phyloP scores from a whole-genome alignment of 2,329 filamentous ascomycete species.

The Fusarium sp. region DNA sequence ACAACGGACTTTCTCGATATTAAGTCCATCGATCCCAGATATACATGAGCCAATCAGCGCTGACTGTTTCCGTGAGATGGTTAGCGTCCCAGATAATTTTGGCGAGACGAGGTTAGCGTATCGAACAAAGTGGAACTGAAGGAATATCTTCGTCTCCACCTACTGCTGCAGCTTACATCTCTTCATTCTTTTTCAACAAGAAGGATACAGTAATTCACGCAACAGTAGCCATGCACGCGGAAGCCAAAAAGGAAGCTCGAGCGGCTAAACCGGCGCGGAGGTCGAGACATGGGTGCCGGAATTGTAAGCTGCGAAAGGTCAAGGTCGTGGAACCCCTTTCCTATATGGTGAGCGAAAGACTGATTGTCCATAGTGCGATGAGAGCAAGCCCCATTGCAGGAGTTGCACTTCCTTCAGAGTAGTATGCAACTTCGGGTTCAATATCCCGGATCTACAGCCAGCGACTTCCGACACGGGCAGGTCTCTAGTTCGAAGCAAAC shows the following conservation, averaged over 20 bases:
- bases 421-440: constrained; percentile 56
- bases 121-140: neutral
- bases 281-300: constrained; percentile 61
- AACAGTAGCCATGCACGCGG: constrained; percentile 7
- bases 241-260: neutral
- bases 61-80: constrained; percentile 39
- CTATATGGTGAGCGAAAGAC: neutral
- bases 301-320: constrained; percentile 63
- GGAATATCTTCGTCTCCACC: neutral
- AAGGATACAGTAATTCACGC: neutral
- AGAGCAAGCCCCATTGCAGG: constrained; percentile 57
- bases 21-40: neutral
- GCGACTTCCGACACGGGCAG: constrained; percentile 40
- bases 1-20: neutral
- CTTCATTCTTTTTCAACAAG: neutral
- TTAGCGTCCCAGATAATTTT: constrained; percentile 36
- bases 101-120: constrained; percentile 35
- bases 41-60: constrained; percentile 44
- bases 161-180: neutral
- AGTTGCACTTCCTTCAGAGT: constrained; percentile 58
- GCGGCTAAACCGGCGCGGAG: constrained; percentile 38
- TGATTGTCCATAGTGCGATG: constrained; percentile 55
- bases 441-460: constrained; percentile 54
- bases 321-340: constrained; percentile 52
- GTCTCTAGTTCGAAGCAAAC: constrained; percentile 21